Base-by-base conservation (phyloP, 176 grass and related monocot genomes). In the Musa troglodytarum region DNA sequence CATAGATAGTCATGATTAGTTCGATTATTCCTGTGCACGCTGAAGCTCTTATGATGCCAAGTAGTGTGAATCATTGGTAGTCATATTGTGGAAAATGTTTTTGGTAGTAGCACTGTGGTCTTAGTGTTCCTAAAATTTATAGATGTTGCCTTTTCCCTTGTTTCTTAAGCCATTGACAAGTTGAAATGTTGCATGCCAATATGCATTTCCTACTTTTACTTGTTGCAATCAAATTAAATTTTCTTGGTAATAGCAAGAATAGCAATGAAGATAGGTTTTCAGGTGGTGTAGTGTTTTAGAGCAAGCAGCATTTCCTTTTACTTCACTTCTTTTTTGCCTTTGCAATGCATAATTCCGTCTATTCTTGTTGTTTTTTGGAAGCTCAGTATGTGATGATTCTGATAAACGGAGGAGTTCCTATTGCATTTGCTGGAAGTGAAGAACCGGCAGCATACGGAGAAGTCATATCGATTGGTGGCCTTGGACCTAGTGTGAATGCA, bases 351-450 rank as follows among this genome's bases (percentile, higher is more conserved):
- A 68, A 59, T 49, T 4, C 16, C 6, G 14, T 63, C 1, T n/a
- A 54, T 22, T 63, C 59, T 61, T 56, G 21, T 76, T 9, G 10
- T 11, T 28, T 82, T 64, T 72, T 8, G 67, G 51, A 53, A 22
- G 19, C 59, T 58, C 84, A 98, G 94, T 93, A 98, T 58, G 90
- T 98, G 68, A 78, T 93, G 94, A 87, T 98, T 68, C 88, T 87
- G 6, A 79, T 98, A 10, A 85, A 87, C 67, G 90, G 94, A 49
- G 87, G 89, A 0, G 90, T 87, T 62, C 94, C 89, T 11, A 90
- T 90, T 87, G 85, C 87, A 15, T 92, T 96, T 81, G 93, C 85
- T 2, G 87, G 77, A n/a, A 90, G 81, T 70, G 89, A 96, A 69
- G 85, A 90, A 68, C 93, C 89, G 0, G 50, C 94, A 15, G 94